phyloP scores from a whole-genome alignment of 1,284 basidiomycete genomes.

The Tilletia caries region DNA sequence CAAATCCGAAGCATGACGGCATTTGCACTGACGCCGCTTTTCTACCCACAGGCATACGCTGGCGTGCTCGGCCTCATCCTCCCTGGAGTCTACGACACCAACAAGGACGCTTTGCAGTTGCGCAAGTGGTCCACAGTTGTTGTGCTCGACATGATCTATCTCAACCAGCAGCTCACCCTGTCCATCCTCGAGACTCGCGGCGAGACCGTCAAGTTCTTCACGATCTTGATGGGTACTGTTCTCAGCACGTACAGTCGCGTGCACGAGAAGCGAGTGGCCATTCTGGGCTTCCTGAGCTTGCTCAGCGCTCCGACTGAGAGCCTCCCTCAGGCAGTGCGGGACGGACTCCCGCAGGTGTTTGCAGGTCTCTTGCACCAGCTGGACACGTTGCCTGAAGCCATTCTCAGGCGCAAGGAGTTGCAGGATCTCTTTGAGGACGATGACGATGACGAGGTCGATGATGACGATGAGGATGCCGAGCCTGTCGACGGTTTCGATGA shows the following conservation, averaged over 20 bases:
- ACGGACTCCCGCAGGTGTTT: constrained; percentile 39
- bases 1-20: not conserved
- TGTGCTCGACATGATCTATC: constrained; percentile 76
- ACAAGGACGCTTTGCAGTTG: constrained; percentile 64
- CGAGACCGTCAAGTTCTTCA: constrained; percentile 70
- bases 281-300: constrained; percentile 63
- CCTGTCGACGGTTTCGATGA: constrained; percentile 34
- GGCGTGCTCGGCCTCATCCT: constrained; percentile 43
- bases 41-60: constrained; percentile 22
- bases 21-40: not conserved
- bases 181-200: constrained; percentile 67
- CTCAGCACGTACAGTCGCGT: constrained; percentile 71
- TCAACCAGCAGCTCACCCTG: constrained; percentile 74
- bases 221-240: constrained; percentile 68
- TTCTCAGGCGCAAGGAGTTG: constrained; percentile 40
- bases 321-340: constrained; percentile 34
- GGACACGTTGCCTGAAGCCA: constrained; percentile 39
- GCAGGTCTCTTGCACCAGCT: constrained; percentile 36
- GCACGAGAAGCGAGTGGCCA: constrained; percentile 81
- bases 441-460: constrained; percentile 28
- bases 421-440: constrained; percentile 43
- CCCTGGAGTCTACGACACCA: constrained; percentile 21
- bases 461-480: constrained; percentile 32
- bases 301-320: constrained; percentile 32
- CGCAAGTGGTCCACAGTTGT: constrained; percentile 76